Evolutionary conservation across 768 basidiomycete genomes (phyloP).

Genomic region (Lyophyllum decastes): DNA sequence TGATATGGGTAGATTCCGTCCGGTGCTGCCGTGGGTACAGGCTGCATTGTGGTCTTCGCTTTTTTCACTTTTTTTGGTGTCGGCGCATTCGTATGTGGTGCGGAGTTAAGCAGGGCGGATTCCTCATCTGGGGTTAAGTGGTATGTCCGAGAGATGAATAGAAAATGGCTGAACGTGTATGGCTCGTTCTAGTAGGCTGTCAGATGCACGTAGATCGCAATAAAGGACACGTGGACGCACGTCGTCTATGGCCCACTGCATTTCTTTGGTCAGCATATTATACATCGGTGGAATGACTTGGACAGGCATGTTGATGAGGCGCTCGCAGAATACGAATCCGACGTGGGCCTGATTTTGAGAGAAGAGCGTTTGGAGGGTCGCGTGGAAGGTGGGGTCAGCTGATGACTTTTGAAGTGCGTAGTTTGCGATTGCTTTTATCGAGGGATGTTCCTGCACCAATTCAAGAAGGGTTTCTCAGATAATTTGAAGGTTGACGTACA

Average conservation of each 20-base stretch:
- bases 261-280: conserved; percentile 81
- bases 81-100: conserved; percentile 26
- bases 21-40: conserved; percentile 23
- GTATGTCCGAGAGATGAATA: conserved; percentile 82
- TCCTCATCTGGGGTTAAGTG: conserved; percentile 73
- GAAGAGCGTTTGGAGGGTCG: conserved; percentile 55
- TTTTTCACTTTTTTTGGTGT: conserved; percentile 41
- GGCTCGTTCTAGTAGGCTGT: conserved; percentile 46
- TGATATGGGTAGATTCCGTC: conserved; percentile 75
- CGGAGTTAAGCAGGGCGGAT: conserved; percentile 45
- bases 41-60: conserved; percentile 19
- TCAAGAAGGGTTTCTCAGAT: neutral
- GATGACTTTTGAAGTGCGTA: conserved; percentile 68
- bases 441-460: conserved; percentile 60
- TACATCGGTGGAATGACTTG: conserved; percentile 94
- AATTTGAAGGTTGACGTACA: conserved; percentile 33
- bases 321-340: conserved; percentile 84
- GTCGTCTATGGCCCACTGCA: conserved; percentile 69
- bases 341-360: conserved; percentile 56
- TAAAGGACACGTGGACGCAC: conserved; percentile 39
- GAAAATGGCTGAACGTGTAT: conserved; percentile 70
- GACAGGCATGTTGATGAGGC: conserved; percentile 94
- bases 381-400: conserved; percentile 48
- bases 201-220: neutral
- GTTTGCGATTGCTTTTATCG: conserved; percentile 65